Conservation (phyloP, 441 rosid genomes). For the Hura crepitans region DNA sequence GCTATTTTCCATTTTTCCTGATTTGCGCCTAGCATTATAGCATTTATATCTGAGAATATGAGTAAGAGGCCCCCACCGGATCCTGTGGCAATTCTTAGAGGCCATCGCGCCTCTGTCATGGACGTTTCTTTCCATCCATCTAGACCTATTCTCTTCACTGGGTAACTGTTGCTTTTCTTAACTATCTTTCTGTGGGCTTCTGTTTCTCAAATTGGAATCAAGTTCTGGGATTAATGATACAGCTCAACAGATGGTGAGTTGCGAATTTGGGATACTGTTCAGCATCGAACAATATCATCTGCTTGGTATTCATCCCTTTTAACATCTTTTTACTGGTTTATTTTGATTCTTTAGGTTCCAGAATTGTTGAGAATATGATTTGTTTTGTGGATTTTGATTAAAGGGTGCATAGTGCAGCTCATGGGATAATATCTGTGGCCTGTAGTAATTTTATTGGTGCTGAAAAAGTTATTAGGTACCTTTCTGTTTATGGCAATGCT, state of each 20-base stretch:
- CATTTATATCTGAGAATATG: slow-evolving; percentile 4
- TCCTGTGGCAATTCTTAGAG: slow-evolving; percentile 82
- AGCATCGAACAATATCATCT: slow-evolving; percentile 63
- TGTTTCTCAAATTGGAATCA: background rate
- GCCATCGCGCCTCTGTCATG: slow-evolving; percentile 81
- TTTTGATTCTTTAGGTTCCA: background rate
- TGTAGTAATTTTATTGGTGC: slow-evolving; percentile 49
- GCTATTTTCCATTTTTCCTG: no score
- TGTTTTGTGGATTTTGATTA: slow-evolving; percentile 15
- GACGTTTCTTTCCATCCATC: slow-evolving; percentile 78
- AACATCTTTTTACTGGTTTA: background rate
- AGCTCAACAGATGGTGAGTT: slow-evolving; percentile 88
- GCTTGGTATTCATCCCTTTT: slow-evolving; percentile 41
- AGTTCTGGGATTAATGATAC: slow-evolving; percentile 22
- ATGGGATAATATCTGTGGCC: slow-evolving; percentile 68
- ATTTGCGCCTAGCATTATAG: background rate
- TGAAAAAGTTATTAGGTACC: slow-evolving; percentile 67
- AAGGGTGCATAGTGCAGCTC: slow-evolving; percentile 85
- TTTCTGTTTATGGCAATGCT: background rate
- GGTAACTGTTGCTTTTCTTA: slow-evolving; percentile 33
- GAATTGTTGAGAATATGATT: slow-evolving; percentile 12
- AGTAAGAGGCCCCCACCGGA: slow-evolving; percentile 66
- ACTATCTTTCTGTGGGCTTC: background rate
- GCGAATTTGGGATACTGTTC: slow-evolving; percentile 76
- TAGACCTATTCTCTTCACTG: slow-evolving; percentile 58